phyloP scores from a whole-genome alignment of 805 yeast species.

The Candida tibetensis region DNA sequence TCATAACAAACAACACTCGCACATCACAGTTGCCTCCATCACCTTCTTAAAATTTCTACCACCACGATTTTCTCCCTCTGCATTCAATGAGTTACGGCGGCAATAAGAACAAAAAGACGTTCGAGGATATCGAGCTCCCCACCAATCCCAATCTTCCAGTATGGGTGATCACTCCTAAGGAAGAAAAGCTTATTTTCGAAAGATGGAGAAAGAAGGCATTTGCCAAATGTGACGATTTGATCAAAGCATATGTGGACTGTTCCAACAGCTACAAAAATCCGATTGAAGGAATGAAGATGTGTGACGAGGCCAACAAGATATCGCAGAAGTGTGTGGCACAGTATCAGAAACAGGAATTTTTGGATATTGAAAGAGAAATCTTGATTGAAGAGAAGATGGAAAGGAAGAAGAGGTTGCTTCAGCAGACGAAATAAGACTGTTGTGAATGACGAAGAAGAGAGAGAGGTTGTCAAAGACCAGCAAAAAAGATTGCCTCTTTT shows the following conservation, averaged over 20 bases:
- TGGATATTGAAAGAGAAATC: slow-evolving; percentile 68
- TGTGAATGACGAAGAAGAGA: no score
- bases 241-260: slow-evolving; percentile 67
- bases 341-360: slow-evolving; percentile 59
- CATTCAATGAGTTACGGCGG: slow-evolving; percentile 27
- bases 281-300: slow-evolving; percentile 62
- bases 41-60: no score
- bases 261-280: slow-evolving; percentile 56
- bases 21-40: no score
- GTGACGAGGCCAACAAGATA: slow-evolving; percentile 54
- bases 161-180: slow-evolving; percentile 76
- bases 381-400: slow-evolving; percentile 56
- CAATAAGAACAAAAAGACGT: slow-evolving; percentile 27
- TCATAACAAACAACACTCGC: no score
- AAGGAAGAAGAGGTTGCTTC: slow-evolving; percentile 27
- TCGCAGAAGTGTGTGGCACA: slow-evolving; percentile 63
- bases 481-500: no score
- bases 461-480: no score
- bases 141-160: slow-evolving; percentile 54
- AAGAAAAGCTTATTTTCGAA: slow-evolving; percentile 68
- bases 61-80: no score
- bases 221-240: slow-evolving; percentile 63
- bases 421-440: no score
- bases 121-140: slow-evolving; percentile 37
- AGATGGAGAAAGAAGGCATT: slow-evolving; percentile 69